These are phyloP conservation scores for Mycena pura DNA, from an alignment of 768 basidiomycete species.

Conservation along the genomic window DNA sequence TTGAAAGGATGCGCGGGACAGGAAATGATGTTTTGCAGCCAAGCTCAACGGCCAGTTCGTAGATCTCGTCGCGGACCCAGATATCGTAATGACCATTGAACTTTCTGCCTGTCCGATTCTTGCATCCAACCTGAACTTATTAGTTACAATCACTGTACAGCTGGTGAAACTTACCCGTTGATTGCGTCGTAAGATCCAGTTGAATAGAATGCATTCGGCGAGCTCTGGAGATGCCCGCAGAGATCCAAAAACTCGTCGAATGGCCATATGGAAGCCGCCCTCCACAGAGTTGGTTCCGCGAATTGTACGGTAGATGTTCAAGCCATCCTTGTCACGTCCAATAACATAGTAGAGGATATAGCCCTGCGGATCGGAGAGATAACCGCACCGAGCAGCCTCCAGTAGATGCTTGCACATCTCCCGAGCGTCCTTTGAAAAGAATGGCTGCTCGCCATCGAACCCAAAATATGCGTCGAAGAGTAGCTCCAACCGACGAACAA, in stretches of 20 bases:
- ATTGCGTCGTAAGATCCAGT: neutral
- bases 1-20: neutral
- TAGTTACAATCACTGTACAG: neutral
- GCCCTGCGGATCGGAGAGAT: neutral
- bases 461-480: neutral
- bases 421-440: neutral
- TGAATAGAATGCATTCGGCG: too few species aligned
- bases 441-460: neutral
- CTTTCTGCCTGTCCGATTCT: neutral
- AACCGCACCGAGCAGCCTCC: neutral
- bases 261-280: too few species aligned
- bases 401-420: neutral
- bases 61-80: neutral
- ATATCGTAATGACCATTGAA: neutral
- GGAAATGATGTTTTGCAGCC: neutral
- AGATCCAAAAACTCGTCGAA: too few species aligned
- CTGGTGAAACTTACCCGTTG: neutral
- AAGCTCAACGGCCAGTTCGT: neutral
- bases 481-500: neutral
- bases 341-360: neutral
- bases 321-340: neutral
- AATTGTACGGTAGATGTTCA: neutral
- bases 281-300: conserved; percentile 4
- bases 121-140: neutral
- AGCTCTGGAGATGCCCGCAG: too few species aligned